Percentiles rank a stretch among this genome's conserved stretches.
phyloP scores from a whole-genome alignment of 331 rosid genomes.

The Rhamnella rubrinervis region DNA sequence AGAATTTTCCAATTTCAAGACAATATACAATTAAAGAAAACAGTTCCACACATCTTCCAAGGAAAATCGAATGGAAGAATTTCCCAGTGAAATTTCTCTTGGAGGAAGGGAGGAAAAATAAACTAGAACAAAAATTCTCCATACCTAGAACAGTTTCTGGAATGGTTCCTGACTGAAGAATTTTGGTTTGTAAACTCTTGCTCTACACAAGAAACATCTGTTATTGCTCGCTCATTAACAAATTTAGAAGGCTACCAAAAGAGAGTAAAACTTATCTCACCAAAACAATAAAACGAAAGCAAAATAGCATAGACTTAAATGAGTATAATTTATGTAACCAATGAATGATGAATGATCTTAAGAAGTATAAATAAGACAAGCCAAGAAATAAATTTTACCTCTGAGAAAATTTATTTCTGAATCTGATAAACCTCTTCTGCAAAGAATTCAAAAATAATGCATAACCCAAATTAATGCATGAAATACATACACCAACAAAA shows the following conservation, averaged over 20 bases:
- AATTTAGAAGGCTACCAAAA: conserved; percentile 11
- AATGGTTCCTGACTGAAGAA: conserved; percentile 57
- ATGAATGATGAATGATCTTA: conserved; percentile 1
- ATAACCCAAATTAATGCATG: neutral
- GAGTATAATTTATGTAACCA: neutral
- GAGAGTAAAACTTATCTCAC: neutral
- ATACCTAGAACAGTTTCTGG: conserved; percentile 65
- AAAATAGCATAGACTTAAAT: neutral
- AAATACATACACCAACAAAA: neutral
- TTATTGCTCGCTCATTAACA: conserved; percentile 17
- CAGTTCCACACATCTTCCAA: conserved; percentile 11
- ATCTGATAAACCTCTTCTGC: conserved; percentile 87
- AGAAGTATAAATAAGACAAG: conserved; percentile 11
- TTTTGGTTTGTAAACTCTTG: conserved; percentile 56
- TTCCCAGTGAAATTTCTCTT: neutral
- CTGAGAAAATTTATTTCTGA: conserved; percentile 64
- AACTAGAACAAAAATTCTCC: conserved; percentile 14
- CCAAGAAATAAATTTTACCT: conserved; percentile 41
- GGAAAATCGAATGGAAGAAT: conserved; percentile 12
- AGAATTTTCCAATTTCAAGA: conserved; percentile 9
- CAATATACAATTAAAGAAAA: conserved; percentile 4
- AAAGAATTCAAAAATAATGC: conserved; percentile 22
- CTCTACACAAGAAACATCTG: conserved; percentile 45
- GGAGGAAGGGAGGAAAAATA: neutral
- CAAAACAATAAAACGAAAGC: conserved; percentile 8